Percentiles rank a stretch among this genome's conserved stretches.
Conservation (phyloP, 768 basidiomycete genomes). For the Amanita subjunquillea region DNA sequence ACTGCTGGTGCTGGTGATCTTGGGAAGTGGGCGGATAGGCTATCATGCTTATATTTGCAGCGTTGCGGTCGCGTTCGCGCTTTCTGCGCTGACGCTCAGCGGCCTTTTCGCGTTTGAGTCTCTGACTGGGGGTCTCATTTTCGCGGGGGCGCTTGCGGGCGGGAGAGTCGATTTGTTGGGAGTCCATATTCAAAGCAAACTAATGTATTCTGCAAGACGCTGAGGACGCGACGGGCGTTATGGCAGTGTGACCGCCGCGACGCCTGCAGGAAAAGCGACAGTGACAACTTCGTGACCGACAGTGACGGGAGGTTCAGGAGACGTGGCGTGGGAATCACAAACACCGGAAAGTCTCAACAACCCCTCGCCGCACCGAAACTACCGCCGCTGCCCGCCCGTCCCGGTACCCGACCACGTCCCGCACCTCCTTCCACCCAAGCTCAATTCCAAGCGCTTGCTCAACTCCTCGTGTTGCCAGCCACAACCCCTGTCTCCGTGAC, state of each 20-base stretch:
- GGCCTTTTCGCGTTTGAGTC: slow-evolving; percentile 76
- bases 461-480: slow-evolving; percentile 30
- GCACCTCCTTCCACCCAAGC: slow-evolving; percentile 6
- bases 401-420: slow-evolving; percentile 30
- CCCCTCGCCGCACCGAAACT: slow-evolving; percentile 21
- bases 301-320: slow-evolving; percentile 33
- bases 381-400: slow-evolving; percentile 32
- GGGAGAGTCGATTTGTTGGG: slow-evolving; percentile 6
- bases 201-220: slow-evolving; percentile 5
- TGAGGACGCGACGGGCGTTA: slow-evolving; percentile 18
- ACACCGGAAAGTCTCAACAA: slow-evolving; percentile 24
- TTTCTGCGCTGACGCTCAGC: slow-evolving; percentile 80
- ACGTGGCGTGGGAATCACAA: slow-evolving; percentile 5
- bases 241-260: slow-evolving; percentile 34
- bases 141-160: slow-evolving; percentile 50
- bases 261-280: slow-evolving; percentile 22
- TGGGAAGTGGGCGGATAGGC: slow-evolving; percentile 14
- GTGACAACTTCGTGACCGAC: slow-evolving; percentile 40
- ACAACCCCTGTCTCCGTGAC: slow-evolving; percentile 24
- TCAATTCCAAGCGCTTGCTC: slow-evolving; percentile 30
- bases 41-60: slow-evolving; percentile 30
- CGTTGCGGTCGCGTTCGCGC: slow-evolving; percentile 55
- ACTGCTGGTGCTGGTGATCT: slow-evolving; percentile 10
- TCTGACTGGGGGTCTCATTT: slow-evolving; percentile 65
- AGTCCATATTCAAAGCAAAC: slow-evolving; percentile 11